Percentiles rank a stretch among this genome's conserved stretches.
phyloP scores from a whole-genome alignment of 1,139 yeast species.

The Wickerhamomyces sp. region DNA sequence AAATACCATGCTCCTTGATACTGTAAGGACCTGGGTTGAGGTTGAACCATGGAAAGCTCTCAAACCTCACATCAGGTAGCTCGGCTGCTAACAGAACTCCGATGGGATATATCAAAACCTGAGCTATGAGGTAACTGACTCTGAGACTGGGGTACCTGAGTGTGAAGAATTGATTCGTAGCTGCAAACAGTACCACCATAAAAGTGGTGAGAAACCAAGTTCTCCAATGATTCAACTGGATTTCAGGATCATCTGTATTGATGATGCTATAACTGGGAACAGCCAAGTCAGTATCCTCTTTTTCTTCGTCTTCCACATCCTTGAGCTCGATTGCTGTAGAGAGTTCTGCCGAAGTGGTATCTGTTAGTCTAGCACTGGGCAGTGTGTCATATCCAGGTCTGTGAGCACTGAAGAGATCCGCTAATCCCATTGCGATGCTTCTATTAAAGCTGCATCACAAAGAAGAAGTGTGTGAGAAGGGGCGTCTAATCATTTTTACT shows the following conservation, averaged over 20 bases:
- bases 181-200: constrained; percentile 44
- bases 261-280: constrained; percentile 21
- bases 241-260: constrained; percentile 33
- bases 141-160: constrained; percentile 40
- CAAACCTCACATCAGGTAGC: constrained; percentile 30
- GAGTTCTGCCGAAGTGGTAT: no score
- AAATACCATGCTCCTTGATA: constrained; percentile 53
- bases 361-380: no score
- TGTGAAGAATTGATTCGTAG: constrained; percentile 43
- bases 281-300: constrained; percentile 7
- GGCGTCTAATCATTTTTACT: no score
- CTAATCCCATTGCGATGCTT: no score
- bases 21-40: constrained; percentile 50
- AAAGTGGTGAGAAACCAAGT: constrained; percentile 40
- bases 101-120: constrained; percentile 44
- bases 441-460: no score
- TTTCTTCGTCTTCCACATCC: neutral
- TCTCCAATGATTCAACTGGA: constrained; percentile 42
- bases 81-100: constrained; percentile 35
- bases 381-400: no score
- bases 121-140: constrained; percentile 41
- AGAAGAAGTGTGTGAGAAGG: no score
- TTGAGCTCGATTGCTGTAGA: constrained; percentile 1
- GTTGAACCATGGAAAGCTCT: constrained; percentile 23
- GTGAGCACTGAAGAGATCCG: no score